phyloP scores from a whole-genome alignment of 768 basidiomycete genomes.

The Saitozyma podzolica region DNA sequence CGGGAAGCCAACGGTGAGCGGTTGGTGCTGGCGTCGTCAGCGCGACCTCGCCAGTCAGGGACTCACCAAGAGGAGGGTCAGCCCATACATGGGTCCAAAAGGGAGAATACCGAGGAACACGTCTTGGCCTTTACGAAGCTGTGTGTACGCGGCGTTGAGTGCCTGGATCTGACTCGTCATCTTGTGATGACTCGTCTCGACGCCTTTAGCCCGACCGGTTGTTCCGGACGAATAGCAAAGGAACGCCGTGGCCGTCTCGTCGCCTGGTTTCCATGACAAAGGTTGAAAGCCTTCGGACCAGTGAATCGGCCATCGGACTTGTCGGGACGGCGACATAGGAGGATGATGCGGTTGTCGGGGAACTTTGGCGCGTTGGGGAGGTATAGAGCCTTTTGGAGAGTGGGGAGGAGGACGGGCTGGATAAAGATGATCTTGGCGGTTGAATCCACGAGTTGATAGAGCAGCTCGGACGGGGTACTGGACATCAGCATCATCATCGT shows the following conservation, averaged over 20 bases:
- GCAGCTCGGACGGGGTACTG: constrained; percentile 69
- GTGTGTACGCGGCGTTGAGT: constrained; percentile 57
- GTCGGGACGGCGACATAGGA: constrained; percentile 54
- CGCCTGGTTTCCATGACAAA: constrained; percentile 14
- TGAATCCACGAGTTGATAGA: constrained; percentile 70
- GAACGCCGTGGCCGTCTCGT: constrained; percentile 42
- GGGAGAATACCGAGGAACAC: constrained; percentile 67
- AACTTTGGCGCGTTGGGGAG: constrained; percentile 43
- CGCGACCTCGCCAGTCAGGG: too few relatives aligned
- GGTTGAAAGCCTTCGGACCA: constrained; percentile 16
- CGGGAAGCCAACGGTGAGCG: constrained; percentile 40
- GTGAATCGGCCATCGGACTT: constrained; percentile 11
- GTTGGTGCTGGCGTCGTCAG: constrained; percentile 17
- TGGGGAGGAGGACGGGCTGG: constrained; percentile 63
- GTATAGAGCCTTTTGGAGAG: constrained; percentile 63
- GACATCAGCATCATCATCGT: constrained; percentile 28
- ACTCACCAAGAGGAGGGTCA: constrained; percentile 22
- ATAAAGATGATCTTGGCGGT: constrained; percentile 65
- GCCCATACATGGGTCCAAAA: constrained; percentile 58
- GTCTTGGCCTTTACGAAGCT: constrained; percentile 56
- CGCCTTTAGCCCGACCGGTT: constrained; percentile 50
- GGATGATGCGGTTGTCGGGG: constrained; percentile 59
- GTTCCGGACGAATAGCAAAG: constrained; percentile 52
- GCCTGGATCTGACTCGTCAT: constrained; percentile 64
- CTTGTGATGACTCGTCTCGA: constrained; percentile 59